Percentiles rank a stretch among this genome's conserved stretches.
Evolutionary conservation across 495 filamentous ascomycete species (phyloP).

Genomic region (Tuber indicum): DNA sequence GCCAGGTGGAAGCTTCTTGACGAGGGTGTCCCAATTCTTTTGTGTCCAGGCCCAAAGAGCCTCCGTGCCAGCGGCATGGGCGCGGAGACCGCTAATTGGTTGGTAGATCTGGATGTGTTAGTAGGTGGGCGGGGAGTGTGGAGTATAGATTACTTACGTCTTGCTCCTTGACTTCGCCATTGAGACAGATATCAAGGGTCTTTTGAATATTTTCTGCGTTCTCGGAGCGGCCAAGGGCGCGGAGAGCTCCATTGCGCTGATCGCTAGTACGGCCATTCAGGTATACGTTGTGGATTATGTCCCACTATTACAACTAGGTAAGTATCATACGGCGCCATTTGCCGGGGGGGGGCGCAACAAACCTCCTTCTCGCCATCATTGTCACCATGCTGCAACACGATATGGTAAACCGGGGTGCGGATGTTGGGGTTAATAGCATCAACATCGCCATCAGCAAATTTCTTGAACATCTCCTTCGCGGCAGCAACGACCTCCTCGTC

Average conservation of each 20-base stretch:
- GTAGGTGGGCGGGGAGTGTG: background rate
- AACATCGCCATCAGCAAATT: constrained; percentile 60
- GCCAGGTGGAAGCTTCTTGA: constrained; percentile 71
- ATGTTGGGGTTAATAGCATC: constrained; percentile 68
- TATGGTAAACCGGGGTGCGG: constrained; percentile 61
- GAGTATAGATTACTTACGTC: constrained; percentile 48
- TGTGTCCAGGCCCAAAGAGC: constrained; percentile 78
- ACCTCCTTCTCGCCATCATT: constrained; percentile 60
- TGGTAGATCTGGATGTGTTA: constrained; percentile 60
- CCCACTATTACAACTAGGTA: constrained; percentile 50
- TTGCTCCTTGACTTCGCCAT: constrained; percentile 85
- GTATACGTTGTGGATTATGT: constrained; percentile 74
- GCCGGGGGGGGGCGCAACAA: constrained; percentile 36
- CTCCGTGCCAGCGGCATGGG: constrained; percentile 68
- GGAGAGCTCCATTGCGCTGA: constrained; percentile 91
- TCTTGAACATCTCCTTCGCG: constrained; percentile 67
- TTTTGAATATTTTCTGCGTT: constrained; percentile 71
- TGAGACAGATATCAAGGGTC: constrained; percentile 67
- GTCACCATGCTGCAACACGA: constrained; percentile 61
- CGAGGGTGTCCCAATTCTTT: constrained; percentile 74
- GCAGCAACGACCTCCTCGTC: constrained; percentile 57
- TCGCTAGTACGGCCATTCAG: constrained; percentile 79
- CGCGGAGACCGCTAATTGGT: constrained; percentile 68
- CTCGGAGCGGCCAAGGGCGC: constrained; percentile 72
- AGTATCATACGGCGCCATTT: constrained; percentile 20